Evolutionary conservation across 495 filamentous ascomycete species (phyloP), one percentile per base, ranked within the genome.

Genomic region (Rhypophila decipiens): DNA sequence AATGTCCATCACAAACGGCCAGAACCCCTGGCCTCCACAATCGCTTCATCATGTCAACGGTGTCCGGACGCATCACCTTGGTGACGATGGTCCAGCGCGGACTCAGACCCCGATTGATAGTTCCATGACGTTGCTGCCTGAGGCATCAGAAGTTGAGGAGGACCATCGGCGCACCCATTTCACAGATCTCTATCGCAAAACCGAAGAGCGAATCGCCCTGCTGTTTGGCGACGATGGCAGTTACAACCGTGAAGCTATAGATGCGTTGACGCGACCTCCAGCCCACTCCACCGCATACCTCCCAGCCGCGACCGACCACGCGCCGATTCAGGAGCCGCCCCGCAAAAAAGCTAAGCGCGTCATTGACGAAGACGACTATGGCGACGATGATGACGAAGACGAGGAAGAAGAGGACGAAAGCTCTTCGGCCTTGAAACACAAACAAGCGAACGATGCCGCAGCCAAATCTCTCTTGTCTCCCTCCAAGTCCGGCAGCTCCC

Each of bases 381-480:
- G 86, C 39, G 87, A 95, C 49, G 88, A 95, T 39, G 88, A 93
- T 45, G 87, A 94, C 36, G 84, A 87, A 3, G 80, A 82, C 15
- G 81, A 83, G 23, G 73, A 76, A 12, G 69, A 74, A 29, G 55
- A 41, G 21, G 41, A 44, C 49, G 39, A 79, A 24, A 81, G 82
- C 13, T 64, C 74, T 21, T 81, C 79, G 24, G 39, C 82, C 15
- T 64, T 78, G 29, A 84, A 85, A 56, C 68, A 73, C 23, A 88
- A 86, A 62, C 73, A 72, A 45, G 68, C 77, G 21, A 64, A 66
- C 44, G 64, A 67, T 45, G 63, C 67, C 34, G 65, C 69, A 12
- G 61, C 73, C 24, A 70, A 69, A 44, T 61, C 65, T 10, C 63
- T 78, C 21, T 55, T 76, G 21, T 78, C 76, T 19, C 76, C 76